These are phyloP conservation scores for Fraxinus paxiana DNA, from an alignment of 305 asterid genomes.

Conservation along the genomic window DNA sequence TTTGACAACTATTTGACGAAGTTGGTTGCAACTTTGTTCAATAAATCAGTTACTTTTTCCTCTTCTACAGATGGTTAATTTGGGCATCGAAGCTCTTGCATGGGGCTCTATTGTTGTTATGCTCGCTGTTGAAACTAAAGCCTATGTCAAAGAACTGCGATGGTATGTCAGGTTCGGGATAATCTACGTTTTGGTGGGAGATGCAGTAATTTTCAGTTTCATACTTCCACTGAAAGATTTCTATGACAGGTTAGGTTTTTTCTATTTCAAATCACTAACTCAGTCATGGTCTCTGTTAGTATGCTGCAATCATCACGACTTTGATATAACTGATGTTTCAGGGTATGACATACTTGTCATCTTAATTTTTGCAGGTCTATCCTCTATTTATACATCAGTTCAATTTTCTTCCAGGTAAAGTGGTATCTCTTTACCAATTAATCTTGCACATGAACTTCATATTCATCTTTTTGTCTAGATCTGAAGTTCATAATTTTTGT, in stretches of 20 bases:
- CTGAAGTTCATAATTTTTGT: background rate
- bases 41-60: slow-evolving; percentile 12
- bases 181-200: slow-evolving; percentile 67
- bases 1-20: slow-evolving; percentile 10
- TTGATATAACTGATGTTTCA: background rate
- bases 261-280: slow-evolving; percentile 8
- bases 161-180: slow-evolving; percentile 83
- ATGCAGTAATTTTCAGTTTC: slow-evolving; percentile 59
- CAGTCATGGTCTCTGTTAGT: slow-evolving; percentile 4
- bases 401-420: slow-evolving; percentile 72
- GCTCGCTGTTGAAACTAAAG: slow-evolving; percentile 64
- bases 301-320: slow-evolving; percentile 9
- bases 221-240: slow-evolving; percentile 54
- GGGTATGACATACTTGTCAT: slow-evolving; percentile 14
- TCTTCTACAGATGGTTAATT: slow-evolving; percentile 54
- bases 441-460: slow-evolving; percentile 11
- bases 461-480: background rate
- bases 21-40: slow-evolving; percentile 9
- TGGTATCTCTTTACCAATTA: slow-evolving; percentile 20
- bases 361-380: slow-evolving; percentile 50
- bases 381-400: slow-evolving; percentile 47
- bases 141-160: slow-evolving; percentile 72
- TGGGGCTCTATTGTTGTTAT: slow-evolving; percentile 75
- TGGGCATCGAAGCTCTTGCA: slow-evolving; percentile 56
- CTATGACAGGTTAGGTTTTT: slow-evolving; percentile 46